Evolutionary conservation across 306 rosid genomes (phyloP).

Genomic region (Vicia villosa): DNA sequence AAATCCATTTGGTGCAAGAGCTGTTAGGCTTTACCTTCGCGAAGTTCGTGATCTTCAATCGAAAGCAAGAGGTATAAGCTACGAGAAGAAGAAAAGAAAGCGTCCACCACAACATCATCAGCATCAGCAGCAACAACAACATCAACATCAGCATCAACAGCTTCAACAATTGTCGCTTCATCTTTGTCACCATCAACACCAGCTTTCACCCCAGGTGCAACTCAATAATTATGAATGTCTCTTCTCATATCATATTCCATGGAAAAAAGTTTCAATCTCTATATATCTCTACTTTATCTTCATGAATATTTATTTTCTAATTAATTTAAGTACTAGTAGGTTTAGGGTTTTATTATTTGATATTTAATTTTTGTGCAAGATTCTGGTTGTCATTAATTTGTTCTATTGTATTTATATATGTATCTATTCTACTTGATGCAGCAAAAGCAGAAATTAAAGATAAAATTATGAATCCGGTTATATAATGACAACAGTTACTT

Average conservation of each 20-base stretch:
- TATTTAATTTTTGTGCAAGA: conserved; percentile 23
- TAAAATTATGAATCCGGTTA: not conserved
- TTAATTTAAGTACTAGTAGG: no score
- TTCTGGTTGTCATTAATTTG: not conserved
- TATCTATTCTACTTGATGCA: not conserved
- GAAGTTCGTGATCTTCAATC: conserved; percentile 98
- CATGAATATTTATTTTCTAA: no score
- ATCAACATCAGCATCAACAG: conserved; percentile 1
- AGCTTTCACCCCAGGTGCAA: conserved; percentile 62
- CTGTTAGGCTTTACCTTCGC: conserved; percentile 90
- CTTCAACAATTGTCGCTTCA: conserved; percentile 19
- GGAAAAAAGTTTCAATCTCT: no score
- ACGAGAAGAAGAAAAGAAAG: conserved; percentile 94
- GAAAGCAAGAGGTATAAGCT: conserved; percentile 96
- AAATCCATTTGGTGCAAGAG: conserved; percentile 95
- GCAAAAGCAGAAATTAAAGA: conserved; percentile 42
- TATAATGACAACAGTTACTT: conserved; percentile 1
- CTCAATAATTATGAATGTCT: conserved; percentile 32
- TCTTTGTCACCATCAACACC: conserved; percentile 28
- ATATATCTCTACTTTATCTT: no score
- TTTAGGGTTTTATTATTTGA: no score
- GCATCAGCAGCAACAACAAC: conserved; percentile 12
- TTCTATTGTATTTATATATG: not conserved
- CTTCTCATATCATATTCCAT: not conserved
- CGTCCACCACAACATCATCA: conserved; percentile 51